Conservation (phyloP, 2,329 filamentous ascomycete species). For the Talaromyces sp. region DNA sequence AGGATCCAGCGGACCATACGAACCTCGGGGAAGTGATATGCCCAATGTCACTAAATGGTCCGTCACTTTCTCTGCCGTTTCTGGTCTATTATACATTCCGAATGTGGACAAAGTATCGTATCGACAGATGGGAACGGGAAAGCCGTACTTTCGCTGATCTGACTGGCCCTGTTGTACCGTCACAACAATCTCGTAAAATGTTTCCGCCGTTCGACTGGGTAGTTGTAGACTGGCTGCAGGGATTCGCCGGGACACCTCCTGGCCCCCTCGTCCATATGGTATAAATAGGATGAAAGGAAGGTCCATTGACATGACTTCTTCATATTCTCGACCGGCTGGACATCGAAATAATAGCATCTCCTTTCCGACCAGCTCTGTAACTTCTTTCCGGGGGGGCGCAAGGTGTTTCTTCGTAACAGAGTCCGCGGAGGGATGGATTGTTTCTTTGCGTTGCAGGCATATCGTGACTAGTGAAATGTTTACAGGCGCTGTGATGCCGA, state of each 20-base stretch:
- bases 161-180: constrained; percentile 87
- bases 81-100: constrained; percentile 98
- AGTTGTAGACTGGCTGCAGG: constrained; percentile 89
- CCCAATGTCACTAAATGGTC: constrained; percentile 90
- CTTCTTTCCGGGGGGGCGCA: constrained; percentile 83
- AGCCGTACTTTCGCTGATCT: constrained; percentile 84
- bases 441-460: constrained; percentile 87
- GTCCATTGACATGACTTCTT: constrained; percentile 92
- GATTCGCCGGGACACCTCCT: constrained; percentile 84
- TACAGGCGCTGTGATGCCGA: constrained; percentile 84
- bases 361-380: constrained; percentile 89
- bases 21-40: constrained; percentile 91
- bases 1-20: constrained; percentile 90
- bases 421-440: constrained; percentile 93
- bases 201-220: constrained; percentile 90
- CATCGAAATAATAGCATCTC: constrained; percentile 91
- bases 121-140: constrained; percentile 83
- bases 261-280: constrained; percentile 84
- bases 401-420: constrained; percentile 90
- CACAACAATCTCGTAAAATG: constrained; percentile 93
- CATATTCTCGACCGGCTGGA: constrained; percentile 75
- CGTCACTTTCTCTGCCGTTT: constrained; percentile 77
- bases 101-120: constrained; percentile 98
- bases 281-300: constrained; percentile 97
- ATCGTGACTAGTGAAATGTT: constrained; percentile 90